Evolutionary conservation across 1,284 basidiomycete species (phyloP), one percentile per base, ranked within the genome.

Genomic region (Cutaneotrichosporon sp.): DNA sequence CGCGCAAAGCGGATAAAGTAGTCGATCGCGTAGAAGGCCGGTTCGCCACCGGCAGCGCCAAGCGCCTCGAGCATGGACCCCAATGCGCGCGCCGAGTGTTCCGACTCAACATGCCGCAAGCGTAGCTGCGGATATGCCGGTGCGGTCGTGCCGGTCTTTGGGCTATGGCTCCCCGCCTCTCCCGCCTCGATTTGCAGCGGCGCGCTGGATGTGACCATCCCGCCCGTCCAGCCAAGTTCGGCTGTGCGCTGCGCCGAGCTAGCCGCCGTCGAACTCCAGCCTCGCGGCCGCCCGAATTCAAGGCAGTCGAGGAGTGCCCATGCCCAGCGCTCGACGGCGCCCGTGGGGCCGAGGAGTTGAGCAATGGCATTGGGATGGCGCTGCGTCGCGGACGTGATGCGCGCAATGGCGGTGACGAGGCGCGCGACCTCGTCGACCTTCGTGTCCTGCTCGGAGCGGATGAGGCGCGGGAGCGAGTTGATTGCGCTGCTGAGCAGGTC

Each of bases 321-420:
- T 1, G 88, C 88, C 91, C 90, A 94, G 69, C 84, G 84, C 63
- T 93, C 88, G 17, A 94, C 83, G 0, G 86, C 84, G 4, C 90
- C 90, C 0, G 77, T 80, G 0, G 90, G 86, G 3, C 90, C 90
- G 1, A 93, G 79, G 5, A 94, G 77, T 49, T 80, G 80, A 4
- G 80, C 81, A 5, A 90, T 78, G 13, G 64, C 54, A 34, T 64
- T 66, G 55, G 36, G 80, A 63, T 26, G 71, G 64, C 18, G 57
- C 26, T 36, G 64, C 61, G 43, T n/a, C 64, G 56, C 4, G 53
- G 63, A 18, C 74, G 69, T 78, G 4, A 84, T 69, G 37, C 77
- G 74, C 61, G 89, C 87, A 1, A 87, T 80, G 2, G 87, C 85
- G 46, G 82, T 81, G 51, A 93, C 78, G 55, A 88, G 77, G 4